A percentile compares a stretch with the other conserved stretches of the same genome.
Conservation (phyloP, 306 rosid species). For the Cercis canadensis region DNA sequence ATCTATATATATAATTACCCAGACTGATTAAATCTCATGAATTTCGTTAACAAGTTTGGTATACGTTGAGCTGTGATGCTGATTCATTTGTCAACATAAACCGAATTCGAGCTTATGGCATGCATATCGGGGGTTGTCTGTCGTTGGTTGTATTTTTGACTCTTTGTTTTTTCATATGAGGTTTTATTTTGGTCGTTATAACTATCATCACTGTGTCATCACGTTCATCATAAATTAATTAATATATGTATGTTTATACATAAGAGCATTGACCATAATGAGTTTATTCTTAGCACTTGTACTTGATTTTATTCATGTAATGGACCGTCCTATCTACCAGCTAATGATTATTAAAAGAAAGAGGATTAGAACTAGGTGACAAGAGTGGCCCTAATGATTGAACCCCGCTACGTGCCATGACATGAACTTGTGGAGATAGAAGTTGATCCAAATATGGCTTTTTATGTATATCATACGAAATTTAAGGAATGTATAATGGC, state of each 20-base stretch:
- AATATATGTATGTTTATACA: too few relatives aligned
- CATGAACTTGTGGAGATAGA: neutral
- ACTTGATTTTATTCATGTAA: neutral
- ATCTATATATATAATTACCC: too few relatives aligned
- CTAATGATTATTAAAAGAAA: too few relatives aligned
- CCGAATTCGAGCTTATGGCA: neutral
- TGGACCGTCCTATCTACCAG: neutral
- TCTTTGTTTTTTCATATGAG: neutral
- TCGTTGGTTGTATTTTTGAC: neutral
- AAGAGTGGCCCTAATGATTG: neutral
- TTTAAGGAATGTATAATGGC: too few relatives aligned
- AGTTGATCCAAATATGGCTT: too few relatives aligned
- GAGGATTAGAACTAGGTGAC: too few relatives aligned
- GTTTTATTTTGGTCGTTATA: neutral
- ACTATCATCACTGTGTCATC: neutral
- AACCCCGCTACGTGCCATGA: neutral
- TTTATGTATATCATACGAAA: too few relatives aligned
- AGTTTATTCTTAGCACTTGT: neutral
- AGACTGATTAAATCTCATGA: neutral
- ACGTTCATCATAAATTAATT: neutral
- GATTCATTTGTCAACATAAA: constrained; percentile 12
- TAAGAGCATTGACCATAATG: neutral
- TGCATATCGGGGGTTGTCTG: neutral
- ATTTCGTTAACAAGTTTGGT: too few relatives aligned
- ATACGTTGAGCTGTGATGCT: constrained; percentile 32